Percentiles rank a stretch among this genome's conserved stretches.
phyloP scores from a whole-genome alignment of 495 filamentous ascomycete species.

The Aspergillus affinis region DNA sequence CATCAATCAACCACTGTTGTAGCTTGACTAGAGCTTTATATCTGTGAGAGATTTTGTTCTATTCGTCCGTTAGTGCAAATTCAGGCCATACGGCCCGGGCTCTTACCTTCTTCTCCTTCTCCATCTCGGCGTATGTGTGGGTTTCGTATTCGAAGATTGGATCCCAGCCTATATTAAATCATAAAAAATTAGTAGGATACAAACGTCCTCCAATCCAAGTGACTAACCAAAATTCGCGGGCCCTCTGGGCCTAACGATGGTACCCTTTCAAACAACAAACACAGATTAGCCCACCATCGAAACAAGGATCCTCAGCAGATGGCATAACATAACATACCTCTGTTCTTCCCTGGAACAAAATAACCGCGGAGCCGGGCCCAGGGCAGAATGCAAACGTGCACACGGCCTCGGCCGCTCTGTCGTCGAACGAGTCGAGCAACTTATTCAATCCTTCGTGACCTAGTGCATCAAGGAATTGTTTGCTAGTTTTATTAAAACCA shows the following conservation, averaged over 20 bases:
- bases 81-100: not conserved
- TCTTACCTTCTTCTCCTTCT: conserved; percentile 70
- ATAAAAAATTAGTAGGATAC: too few species aligned
- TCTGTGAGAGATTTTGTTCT: conserved; percentile 90
- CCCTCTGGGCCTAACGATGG: conserved; percentile 52
- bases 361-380: conserved; percentile 78
- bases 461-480: conserved; percentile 84
- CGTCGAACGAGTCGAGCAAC: conserved; percentile 82
- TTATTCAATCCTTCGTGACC: conserved; percentile 87
- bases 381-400: conserved; percentile 93
- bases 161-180: conserved; percentile 72
- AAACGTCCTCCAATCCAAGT: not conserved
- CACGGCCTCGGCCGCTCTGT: conserved; percentile 88
- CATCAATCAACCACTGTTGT: conserved; percentile 73
- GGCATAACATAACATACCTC: conserved; percentile 28
- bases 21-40: conserved; percentile 81
- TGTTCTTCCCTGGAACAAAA: conserved; percentile 91
- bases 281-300: not conserved
- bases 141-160: conserved; percentile 94
- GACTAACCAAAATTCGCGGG: conserved; percentile 78
- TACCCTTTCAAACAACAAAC: conserved; percentile 34
- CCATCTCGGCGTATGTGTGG: conserved; percentile 97
- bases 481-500: conserved; percentile 49
- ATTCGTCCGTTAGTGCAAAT: conserved; percentile 13
- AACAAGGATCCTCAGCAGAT: conserved; percentile 1